These are phyloP conservation scores for Delonix regia DNA, from an alignment of 306 rosid species.

Conservation along the genomic window DNA sequence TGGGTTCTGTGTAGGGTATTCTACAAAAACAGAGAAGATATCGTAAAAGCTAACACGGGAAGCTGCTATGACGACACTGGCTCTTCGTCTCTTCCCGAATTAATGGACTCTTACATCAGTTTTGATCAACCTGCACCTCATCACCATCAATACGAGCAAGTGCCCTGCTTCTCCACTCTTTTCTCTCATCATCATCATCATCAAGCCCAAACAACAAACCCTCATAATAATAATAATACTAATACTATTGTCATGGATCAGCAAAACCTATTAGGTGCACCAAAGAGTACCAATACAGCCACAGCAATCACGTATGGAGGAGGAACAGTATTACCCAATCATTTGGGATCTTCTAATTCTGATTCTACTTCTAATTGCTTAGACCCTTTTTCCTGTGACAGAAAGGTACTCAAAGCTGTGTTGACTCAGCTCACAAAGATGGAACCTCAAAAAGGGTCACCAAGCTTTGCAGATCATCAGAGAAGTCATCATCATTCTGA, in stretches of 20 bases:
- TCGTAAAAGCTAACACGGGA: constrained; percentile 47
- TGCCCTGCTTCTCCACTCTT: constrained; percentile 99
- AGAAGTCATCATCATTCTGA: constrained; percentile 34
- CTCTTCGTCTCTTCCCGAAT: constrained; percentile 66
- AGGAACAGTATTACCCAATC: constrained; percentile 27
- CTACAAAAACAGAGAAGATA: constrained; percentile 65
- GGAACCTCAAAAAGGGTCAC: constrained; percentile 57
- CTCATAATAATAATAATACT: no score
- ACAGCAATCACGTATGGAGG: constrained; percentile 36
- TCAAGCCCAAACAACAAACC: constrained; percentile 53
- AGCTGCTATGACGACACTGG: constrained; percentile 63
- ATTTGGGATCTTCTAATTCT: constrained; percentile 30
- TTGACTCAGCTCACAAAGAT: constrained; percentile 61
- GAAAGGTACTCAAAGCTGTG: constrained; percentile 56
- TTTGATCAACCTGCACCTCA: constrained; percentile 57
- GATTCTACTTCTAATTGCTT: background rate
- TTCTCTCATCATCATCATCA: background rate
- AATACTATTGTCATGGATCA: no score
- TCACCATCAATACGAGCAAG: constrained; percentile 63
- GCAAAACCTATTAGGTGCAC: constrained; percentile 34
- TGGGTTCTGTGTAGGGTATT: constrained; percentile 88
- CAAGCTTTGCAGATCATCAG: background rate
- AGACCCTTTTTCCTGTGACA: constrained; percentile 60
- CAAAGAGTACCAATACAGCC: background rate
- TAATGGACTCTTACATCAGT: constrained; percentile 78